Conservation (phyloP, 345 rosid genomes). For the Salix arbutifolia region DNA sequence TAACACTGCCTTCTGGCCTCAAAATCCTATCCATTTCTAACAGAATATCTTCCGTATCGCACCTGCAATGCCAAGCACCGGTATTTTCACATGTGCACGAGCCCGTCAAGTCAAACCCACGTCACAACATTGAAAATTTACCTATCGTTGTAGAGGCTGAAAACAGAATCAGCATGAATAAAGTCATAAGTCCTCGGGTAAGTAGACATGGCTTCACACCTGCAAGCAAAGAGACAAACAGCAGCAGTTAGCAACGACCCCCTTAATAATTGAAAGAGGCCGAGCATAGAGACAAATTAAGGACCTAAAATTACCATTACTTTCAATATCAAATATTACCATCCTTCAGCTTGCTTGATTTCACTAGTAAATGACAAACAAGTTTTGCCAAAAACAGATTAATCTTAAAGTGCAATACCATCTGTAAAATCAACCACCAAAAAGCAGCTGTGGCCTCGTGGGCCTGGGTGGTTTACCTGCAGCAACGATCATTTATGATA, state of each 20-base stretch:
- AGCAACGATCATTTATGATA: background rate
- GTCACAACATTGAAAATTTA: background rate
- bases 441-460: background rate
- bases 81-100: background rate
- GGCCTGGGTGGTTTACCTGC: slow-evolving; percentile 1
- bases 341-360: background rate
- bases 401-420: background rate
- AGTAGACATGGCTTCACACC: slow-evolving; percentile 94
- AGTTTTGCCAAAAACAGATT: background rate
- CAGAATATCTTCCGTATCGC: slow-evolving; percentile 69
- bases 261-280: background rate
- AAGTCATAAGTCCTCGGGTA: slow-evolving; percentile 94
- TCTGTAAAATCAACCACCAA: background rate
- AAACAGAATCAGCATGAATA: slow-evolving; percentile 72
- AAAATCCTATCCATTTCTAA: slow-evolving; percentile 86
- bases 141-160: slow-evolving; percentile 64
- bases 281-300: no score
- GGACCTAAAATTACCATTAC: background rate
- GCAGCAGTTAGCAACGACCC: background rate
- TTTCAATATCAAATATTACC: no score
- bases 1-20: slow-evolving; percentile 79
- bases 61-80: slow-evolving; percentile 30
- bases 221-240: slow-evolving; percentile 7
- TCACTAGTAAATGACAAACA: background rate
- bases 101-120: no score